Evolutionary conservation across 2,329 filamentous ascomycete genomes (phyloP), one percentile per base, ranked within the genome.

Genomic region (Hymenotorrendiella dingleyae): DNA sequence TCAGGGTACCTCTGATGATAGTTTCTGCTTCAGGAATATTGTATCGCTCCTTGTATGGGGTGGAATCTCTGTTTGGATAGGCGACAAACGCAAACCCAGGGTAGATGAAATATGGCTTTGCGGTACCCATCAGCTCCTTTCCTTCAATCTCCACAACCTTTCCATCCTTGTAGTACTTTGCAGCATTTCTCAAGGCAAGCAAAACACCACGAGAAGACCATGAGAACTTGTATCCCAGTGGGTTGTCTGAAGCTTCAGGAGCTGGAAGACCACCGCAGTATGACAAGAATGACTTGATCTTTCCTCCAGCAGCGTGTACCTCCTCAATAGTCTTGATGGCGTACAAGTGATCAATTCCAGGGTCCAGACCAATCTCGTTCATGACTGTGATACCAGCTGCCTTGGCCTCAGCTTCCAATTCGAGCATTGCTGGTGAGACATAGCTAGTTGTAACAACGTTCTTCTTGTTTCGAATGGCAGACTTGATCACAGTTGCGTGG

Each of bases 391-490:
- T 96, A 48, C 89, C 90, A 14, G 91, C 91, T 50, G 84, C 85
- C 75, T 95, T 94, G 64, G 77, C 80, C 57, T 84, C 72, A 57
- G 81, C 72, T 59, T 96, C 84, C 38, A 97, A 80, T 71, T 90
- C 91, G 69, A 83, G 67, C 89, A 96, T 96, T 53, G 87, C 86
- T 3, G 88, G 88, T 4, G 86, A 94, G 54, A 95, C 86, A 63
- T 97, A 97, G 53, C 81, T 88, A 22, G 91, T 96, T 46, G 91
- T 96, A 61, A 97, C 90, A 48, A 97, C 89, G 71, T 97, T 72
- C 77, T 91, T 95, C 85, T 95, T 96, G 60, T 83, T 78, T 60
- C 83, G 79, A 69, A 97, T 96, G 51, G 89, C 91, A 26, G 84
- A 82, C 76, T 94, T 91, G 78, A 96, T 94, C 59, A 96, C 89